Percentiles rank a stretch among this genome's conserved stretches.
These are phyloP conservation scores for Lactarius pseudohatsudake DNA, from an alignment of 768 basidiomycete species.

Conservation along the genomic window DNA sequence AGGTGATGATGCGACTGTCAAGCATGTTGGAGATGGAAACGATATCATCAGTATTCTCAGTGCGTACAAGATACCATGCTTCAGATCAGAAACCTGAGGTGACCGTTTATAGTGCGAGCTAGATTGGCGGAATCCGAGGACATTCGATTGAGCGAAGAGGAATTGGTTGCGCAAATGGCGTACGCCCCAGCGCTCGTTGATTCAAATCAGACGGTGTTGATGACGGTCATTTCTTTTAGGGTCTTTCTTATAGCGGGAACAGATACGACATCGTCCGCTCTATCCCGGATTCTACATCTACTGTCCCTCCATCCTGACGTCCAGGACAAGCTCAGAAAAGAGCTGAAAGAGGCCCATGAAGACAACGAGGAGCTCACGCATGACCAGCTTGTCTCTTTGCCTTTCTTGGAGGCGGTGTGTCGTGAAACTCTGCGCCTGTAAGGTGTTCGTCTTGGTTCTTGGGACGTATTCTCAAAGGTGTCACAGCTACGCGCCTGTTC, in stretches of 20 bases:
- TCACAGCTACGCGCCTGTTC: not conserved
- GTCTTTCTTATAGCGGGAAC: conserved; percentile 32
- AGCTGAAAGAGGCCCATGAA: conserved; percentile 11
- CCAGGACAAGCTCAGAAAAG: too few species aligned
- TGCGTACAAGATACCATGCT: conserved; percentile 34
- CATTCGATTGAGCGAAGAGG: conserved; percentile 39
- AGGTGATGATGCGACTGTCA: conserved; percentile 38
- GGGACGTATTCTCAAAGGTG: not conserved
- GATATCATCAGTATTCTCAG: conserved; percentile 49
- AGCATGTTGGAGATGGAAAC: conserved; percentile 41
- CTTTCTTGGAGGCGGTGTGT: conserved; percentile 40
- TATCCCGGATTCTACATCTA: conserved; percentile 29
- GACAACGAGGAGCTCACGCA: conserved; percentile 34
- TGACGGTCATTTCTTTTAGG: conserved; percentile 14
- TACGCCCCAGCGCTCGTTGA: conserved; percentile 2
- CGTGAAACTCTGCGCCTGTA: conserved; percentile 28
- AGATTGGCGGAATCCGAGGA: conserved; percentile 38
- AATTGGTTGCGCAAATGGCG: conserved; percentile 39
- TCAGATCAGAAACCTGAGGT: conserved; percentile 1
- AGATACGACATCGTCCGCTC: conserved; percentile 35
- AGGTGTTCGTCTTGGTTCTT: conserved; percentile 12
- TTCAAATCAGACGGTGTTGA: not conserved
- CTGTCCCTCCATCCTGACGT: conserved; percentile 30
- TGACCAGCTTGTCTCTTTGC: conserved; percentile 36
- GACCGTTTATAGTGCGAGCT: conserved; percentile 38